These are phyloP conservation scores for Phoma sp. DNA, from an alignment of 2,329 filamentous ascomycete species.

Conservation along the genomic window DNA sequence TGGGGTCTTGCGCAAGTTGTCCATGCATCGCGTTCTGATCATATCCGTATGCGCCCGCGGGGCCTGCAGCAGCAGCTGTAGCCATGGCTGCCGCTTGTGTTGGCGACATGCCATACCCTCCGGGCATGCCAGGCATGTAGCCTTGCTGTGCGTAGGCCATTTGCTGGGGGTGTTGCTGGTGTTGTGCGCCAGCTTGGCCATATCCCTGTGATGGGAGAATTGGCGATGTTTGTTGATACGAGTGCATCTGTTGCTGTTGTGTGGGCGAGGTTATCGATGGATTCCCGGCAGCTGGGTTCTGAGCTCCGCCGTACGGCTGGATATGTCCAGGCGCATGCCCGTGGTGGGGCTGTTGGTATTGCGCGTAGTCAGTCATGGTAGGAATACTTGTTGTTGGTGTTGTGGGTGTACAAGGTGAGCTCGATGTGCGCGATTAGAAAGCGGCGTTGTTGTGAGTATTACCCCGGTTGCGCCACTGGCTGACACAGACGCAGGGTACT, in stretches of 20 bases:
- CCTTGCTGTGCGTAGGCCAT: conserved; percentile 85
- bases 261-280: conserved; percentile 74
- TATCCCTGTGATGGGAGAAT: conserved; percentile 77
- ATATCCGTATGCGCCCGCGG: conserved; percentile 65
- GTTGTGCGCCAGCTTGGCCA: conserved; percentile 70
- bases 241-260: conserved; percentile 58
- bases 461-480: conserved; percentile 45
- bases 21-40: conserved; percentile 71
- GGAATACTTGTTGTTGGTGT: conserved; percentile 20
- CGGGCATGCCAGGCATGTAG: conserved; percentile 76
- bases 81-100: conserved; percentile 94
- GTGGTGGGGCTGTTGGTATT: conserved; percentile 58
- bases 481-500: conserved; percentile 33
- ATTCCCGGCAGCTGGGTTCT: conserved; percentile 46
- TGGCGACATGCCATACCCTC: conserved; percentile 76
- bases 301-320: conserved; percentile 49
- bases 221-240: conserved; percentile 74
- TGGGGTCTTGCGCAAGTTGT: conserved; percentile 62
- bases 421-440: conserved; percentile 34
- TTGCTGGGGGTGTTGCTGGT: conserved; percentile 69
- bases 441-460: conserved; percentile 36
- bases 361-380: conserved; percentile 58
- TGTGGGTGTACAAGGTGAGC: conserved; percentile 34
- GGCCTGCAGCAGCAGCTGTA: conserved; percentile 88
- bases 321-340: conserved; percentile 52